These are phyloP conservation scores for Taxillus chinensis DNA, from an alignment of 164 flowering plant genomes.

Conservation along the genomic window DNA sequence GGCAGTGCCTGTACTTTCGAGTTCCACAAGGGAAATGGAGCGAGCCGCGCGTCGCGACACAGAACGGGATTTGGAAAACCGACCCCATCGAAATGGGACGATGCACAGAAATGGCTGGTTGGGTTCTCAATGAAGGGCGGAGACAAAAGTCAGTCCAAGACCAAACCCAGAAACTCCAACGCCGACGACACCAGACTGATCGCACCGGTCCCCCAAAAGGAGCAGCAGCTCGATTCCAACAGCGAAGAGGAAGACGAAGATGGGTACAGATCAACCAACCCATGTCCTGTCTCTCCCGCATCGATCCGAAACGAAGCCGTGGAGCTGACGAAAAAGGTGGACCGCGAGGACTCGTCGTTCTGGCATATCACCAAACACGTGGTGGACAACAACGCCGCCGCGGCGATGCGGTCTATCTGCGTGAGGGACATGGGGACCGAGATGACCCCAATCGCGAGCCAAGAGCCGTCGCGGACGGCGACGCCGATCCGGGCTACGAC, in stretches of 20 bases:
- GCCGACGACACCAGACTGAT: constrained; percentile 80
- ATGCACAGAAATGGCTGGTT: constrained; percentile 92
- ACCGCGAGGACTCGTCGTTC: constrained; percentile 50
- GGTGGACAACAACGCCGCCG: constrained; percentile 16
- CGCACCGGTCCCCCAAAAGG: constrained; percentile 55
- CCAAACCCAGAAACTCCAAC: constrained; percentile 71
- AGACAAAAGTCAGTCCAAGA: constrained; percentile 31
- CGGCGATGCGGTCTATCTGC: constrained; percentile 53
- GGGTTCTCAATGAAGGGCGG: constrained; percentile 56
- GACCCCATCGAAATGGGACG: constrained; percentile 97
- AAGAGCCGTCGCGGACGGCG: constrained; percentile 82
- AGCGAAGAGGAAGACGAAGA: constrained; percentile 20
- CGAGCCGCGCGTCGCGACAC: constrained; percentile 33
- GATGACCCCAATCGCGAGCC: constrained; percentile 93
- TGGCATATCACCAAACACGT: constrained; percentile 49
- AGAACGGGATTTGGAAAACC: constrained; percentile 64
- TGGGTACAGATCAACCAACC: constrained; percentile 5
- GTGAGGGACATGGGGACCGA: constrained; percentile 98
- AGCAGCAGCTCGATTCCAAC: constrained; percentile 26
- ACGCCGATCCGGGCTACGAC: constrained; percentile 75
- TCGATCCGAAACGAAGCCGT: constrained; percentile 21
- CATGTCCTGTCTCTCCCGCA: constrained; percentile 1
- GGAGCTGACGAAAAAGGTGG: constrained; percentile 55
- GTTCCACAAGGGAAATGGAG: constrained; percentile 54
- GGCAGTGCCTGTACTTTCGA: constrained; percentile 39